Conservation (phyloP, 169 alveolate genomes). For the Amoebophrya sp. region DNA sequence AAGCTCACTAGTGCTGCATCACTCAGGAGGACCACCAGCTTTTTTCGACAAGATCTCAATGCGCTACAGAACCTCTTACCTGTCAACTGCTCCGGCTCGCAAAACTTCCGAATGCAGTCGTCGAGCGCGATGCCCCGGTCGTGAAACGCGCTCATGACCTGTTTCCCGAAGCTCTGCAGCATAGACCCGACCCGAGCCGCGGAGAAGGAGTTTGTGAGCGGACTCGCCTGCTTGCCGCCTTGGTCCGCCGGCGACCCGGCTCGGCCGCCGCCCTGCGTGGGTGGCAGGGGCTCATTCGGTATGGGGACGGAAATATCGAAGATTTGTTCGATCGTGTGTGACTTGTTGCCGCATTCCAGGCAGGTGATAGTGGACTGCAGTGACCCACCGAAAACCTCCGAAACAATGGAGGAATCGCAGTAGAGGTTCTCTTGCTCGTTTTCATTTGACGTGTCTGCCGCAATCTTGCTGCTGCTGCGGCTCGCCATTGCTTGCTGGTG, state of each 20-base stretch:
- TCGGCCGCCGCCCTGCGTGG: too few relatives aligned
- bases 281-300: slow-evolving; percentile 31
- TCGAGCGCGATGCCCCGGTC: slow-evolving; percentile 14
- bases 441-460: too few relatives aligned
- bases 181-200: not conserved
- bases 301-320: slow-evolving; percentile 40
- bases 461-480: not conserved
- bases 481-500: slow-evolving; percentile 9
- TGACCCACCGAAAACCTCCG: slow-evolving; percentile 36
- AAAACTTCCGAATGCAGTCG: slow-evolving; percentile 41
- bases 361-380: slow-evolving; percentile 35
- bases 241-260: too few relatives aligned
- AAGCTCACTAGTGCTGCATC: too few relatives aligned
- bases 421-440: not conserved
- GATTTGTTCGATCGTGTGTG: slow-evolving; percentile 25
- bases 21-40: too few relatives aligned
- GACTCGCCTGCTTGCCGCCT: too few relatives aligned
- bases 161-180: not conserved
- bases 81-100: slow-evolving; percentile 41
- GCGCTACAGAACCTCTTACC: too few relatives aligned
- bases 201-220: too few relatives aligned
- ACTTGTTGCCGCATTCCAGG: slow-evolving; percentile 19
- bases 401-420: not conserved
- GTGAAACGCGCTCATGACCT: not conserved
- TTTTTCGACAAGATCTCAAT: too few relatives aligned